Conservation (phyloP, 768 basidiomycete species). For the Xerocomellus amylosporus region DNA sequence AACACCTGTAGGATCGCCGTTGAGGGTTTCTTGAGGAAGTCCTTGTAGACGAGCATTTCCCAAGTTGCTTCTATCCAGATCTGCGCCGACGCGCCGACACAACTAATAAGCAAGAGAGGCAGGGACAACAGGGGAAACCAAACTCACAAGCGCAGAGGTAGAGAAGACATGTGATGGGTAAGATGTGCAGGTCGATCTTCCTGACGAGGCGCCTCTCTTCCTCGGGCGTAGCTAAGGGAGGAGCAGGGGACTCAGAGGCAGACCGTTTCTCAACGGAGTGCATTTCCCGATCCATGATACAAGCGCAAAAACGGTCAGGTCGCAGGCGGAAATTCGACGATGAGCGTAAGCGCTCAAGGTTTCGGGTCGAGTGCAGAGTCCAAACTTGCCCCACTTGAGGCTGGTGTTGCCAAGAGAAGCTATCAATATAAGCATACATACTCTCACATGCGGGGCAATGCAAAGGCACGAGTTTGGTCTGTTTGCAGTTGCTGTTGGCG, state of each 20-base stretch:
- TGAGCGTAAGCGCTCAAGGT: not conserved
- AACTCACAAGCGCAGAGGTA: slow-evolving; percentile 72
- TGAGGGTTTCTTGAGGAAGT: slow-evolving; percentile 61
- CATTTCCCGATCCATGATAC: slow-evolving; percentile 24
- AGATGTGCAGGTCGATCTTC: slow-evolving; percentile 36
- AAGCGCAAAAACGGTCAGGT: not conserved
- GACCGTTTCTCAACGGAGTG: not conserved
- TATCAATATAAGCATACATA: too few relatives aligned
- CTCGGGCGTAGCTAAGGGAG: slow-evolving; percentile 25
- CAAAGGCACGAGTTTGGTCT: too few relatives aligned
- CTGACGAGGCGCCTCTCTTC: slow-evolving; percentile 38
- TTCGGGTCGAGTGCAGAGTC: too few relatives aligned
- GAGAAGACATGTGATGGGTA: slow-evolving; percentile 63
- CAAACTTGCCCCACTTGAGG: not conserved
- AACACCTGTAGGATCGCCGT: slow-evolving; percentile 62
- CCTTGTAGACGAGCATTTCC: slow-evolving; percentile 79
- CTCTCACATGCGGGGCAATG: too few relatives aligned
- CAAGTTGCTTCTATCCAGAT: slow-evolving; percentile 72
- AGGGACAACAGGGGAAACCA: not conserved
- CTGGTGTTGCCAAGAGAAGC: too few relatives aligned
- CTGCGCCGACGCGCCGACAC: slow-evolving; percentile 17
- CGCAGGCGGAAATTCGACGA: not conserved
- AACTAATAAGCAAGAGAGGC: not conserved
- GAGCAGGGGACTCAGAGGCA: not conserved
- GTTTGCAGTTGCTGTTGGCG: too few relatives aligned